Conservation (phyloP, 495 filamentous ascomycete genomes). For the Penicillium manginii region DNA sequence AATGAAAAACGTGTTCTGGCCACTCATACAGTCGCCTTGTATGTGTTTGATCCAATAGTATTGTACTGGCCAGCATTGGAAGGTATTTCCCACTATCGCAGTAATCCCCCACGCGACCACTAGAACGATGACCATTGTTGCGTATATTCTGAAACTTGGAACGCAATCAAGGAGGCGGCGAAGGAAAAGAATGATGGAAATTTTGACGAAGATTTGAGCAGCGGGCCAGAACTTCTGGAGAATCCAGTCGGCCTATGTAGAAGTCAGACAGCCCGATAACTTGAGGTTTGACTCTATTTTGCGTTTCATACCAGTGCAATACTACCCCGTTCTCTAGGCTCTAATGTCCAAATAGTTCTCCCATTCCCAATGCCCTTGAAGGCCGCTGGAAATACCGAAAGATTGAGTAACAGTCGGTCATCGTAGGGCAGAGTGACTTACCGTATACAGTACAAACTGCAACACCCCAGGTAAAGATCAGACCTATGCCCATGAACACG, state of each 20-base stretch:
- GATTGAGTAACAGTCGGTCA: background rate
- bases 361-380: slow-evolving; percentile 12
- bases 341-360: slow-evolving; percentile 8
- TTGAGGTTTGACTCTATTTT: no score
- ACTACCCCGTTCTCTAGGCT: slow-evolving; percentile 4
- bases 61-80: slow-evolving; percentile 38
- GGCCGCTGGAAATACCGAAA: slow-evolving; percentile 2
- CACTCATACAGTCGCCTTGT: slow-evolving; percentile 32
- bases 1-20: slow-evolving; percentile 22
- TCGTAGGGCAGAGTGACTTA: slow-evolving; percentile 7
- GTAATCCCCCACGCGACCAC: slow-evolving; percentile 29
- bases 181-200: slow-evolving; percentile 42
- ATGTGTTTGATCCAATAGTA: slow-evolving; percentile 36
- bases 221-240: slow-evolving; percentile 30
- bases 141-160: slow-evolving; percentile 8
- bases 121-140: slow-evolving; percentile 23
- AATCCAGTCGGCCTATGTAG: slow-evolving; percentile 29
- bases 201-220: slow-evolving; percentile 37
- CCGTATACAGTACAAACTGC: slow-evolving; percentile 22
- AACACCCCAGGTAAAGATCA: slow-evolving; percentile 24
- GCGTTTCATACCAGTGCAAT: slow-evolving; percentile 18
- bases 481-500: slow-evolving; percentile 23
- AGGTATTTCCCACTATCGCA: slow-evolving; percentile 28
- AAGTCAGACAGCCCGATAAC: background rate
- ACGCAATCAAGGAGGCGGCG: slow-evolving; percentile 29